phyloP scores from a whole-genome alignment of 1,139 yeast genomes.

The Lodderomyces theae region DNA sequence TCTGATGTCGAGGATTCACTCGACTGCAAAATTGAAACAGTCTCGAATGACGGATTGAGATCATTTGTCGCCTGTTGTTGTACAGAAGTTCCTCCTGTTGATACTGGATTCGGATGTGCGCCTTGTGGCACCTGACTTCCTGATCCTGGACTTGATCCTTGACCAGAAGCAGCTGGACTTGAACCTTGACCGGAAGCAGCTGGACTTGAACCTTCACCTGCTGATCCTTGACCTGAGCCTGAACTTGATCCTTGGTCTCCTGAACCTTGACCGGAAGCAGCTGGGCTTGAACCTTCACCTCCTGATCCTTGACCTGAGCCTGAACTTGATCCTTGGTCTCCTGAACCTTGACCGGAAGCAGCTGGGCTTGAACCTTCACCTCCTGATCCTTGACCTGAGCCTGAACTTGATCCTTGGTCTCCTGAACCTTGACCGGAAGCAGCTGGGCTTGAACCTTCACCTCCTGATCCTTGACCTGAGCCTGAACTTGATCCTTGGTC shows the following conservation, averaged over 20 bases:
- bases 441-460: background rate
- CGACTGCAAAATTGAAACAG: background rate
- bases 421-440: background rate
- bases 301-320: background rate
- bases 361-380: too few species aligned
- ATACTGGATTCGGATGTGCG: background rate
- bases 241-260: background rate
- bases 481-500: background rate
- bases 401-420: background rate
- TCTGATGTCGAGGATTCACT: background rate
- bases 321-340: background rate
- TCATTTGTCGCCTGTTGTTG: background rate
- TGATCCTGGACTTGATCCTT: background rate
- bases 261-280: background rate
- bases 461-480: background rate
- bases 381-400: background rate
- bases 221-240: background rate
- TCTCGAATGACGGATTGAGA: background rate
- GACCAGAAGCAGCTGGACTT: background rate
- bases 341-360: background rate
- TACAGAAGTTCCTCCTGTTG: background rate
- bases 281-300: background rate
- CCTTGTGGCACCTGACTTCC: background rate
- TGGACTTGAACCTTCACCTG: background rate
- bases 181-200: conserved; percentile 4